A percentile compares a stretch with the other conserved stretches of the same genome.
phyloP scores from a whole-genome alignment of 169 alveolate genomes.

The Miamiensis avidus region DNA sequence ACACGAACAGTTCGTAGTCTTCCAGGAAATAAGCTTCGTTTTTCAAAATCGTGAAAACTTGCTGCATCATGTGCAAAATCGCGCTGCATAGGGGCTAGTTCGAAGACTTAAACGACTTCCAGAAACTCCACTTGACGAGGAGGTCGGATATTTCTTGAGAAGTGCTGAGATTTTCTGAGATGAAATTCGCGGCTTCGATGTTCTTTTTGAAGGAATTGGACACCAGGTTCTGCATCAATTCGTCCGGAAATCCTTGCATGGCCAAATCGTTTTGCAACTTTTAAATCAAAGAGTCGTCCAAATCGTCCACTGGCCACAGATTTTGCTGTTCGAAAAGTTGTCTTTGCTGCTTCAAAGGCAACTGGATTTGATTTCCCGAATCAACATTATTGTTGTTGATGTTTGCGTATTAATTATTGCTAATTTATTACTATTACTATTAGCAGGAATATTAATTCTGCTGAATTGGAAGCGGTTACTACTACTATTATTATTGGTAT shows the following conservation, averaged over 20 bases:
- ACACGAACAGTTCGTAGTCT: background rate
- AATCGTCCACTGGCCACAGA: constrained; percentile 16
- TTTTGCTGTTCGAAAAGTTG: constrained; percentile 4
- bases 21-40: background rate
- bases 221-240: constrained; percentile 7
- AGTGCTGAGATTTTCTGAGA: constrained; percentile 2
- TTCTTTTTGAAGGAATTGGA: background rate
- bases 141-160: constrained; percentile 13
- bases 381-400: background rate
- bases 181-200: constrained; percentile 14
- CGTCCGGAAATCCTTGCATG: constrained; percentile 18
- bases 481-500: background rate
- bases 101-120: background rate
- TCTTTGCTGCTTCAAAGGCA: constrained; percentile 4
- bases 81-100: too few species aligned
- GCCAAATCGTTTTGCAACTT: background rate
- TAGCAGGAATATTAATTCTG: background rate
- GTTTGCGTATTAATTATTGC: background rate
- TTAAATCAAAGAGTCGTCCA: constrained; percentile 13
- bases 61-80: background rate
- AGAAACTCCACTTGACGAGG: constrained; percentile 5
- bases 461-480: background rate
- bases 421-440: background rate
- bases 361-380: background rate
- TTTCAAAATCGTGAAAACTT: too few species aligned